A percentile compares a stretch with the other conserved stretches of the same genome.
These are phyloP conservation scores for Diaporthe aspalathi DNA, from an alignment of 2,329 filamentous ascomycete genomes.

Conservation along the genomic window DNA sequence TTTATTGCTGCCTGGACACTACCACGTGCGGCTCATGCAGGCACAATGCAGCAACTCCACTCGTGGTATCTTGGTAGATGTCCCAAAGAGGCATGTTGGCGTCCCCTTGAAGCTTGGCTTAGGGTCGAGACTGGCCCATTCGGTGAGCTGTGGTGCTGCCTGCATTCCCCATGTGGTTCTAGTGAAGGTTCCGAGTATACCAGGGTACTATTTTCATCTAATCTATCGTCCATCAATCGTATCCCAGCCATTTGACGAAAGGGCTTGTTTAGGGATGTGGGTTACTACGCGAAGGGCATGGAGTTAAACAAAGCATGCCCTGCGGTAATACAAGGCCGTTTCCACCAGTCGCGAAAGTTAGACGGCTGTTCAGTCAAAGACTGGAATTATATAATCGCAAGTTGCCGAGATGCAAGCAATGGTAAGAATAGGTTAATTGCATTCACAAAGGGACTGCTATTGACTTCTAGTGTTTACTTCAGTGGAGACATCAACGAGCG, in stretches of 20 bases:
- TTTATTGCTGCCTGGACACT: constrained; percentile 2
- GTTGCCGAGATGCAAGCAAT: too few relatives aligned
- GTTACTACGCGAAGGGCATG: neutral
- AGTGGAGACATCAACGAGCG: too few relatives aligned
- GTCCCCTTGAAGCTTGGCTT: neutral
- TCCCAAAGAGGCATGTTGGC: neutral
- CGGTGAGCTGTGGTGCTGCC: neutral
- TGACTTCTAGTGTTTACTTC: too few relatives aligned
- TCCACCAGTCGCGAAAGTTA: too few relatives aligned
- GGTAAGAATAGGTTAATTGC: too few relatives aligned
- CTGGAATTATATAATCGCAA: neutral
- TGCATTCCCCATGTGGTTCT: neutral
- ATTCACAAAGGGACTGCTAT: too few relatives aligned
- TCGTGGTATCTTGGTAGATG: neutral
- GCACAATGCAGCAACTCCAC: neutral
- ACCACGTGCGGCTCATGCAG: neutral
- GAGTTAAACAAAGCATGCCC: neutral
- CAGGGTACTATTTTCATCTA: neutral
- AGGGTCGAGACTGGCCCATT: constrained; percentile 9
- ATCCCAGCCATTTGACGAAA: neutral
- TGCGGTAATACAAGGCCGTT: too few relatives aligned
- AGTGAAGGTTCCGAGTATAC: neutral
- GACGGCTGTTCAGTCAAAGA: neutral
- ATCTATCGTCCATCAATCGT: too few relatives aligned
- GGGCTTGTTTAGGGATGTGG: neutral